These are phyloP conservation scores for Rhodosporidiobolus sp. DNA, from an alignment of 768 basidiomycete species.

Conservation along the genomic window DNA sequence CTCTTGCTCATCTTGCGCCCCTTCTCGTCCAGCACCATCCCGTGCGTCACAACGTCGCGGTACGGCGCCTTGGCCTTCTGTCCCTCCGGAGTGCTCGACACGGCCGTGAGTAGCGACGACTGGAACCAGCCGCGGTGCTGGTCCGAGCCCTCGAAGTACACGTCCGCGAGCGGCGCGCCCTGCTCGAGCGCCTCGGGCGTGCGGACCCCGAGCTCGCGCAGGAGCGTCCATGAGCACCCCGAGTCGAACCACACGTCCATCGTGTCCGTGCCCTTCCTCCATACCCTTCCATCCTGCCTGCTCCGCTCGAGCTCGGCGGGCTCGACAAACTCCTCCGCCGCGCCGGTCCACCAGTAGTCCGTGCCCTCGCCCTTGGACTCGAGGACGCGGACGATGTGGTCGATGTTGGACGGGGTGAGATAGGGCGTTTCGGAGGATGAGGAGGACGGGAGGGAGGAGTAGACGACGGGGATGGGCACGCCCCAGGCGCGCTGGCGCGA, in stretches of 20 bases:
- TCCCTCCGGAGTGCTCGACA: conserved; percentile 53
- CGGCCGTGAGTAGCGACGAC: conserved; percentile 79
- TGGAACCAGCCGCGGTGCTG: conserved; percentile 99
- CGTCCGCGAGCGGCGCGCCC: conserved; percentile 60
- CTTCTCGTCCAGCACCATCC: conserved; percentile 86
- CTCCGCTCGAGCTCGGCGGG: conserved; percentile 58
- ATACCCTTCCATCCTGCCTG: conserved; percentile 52
- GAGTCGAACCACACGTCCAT: conserved; percentile 99
- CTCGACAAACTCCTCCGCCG: conserved; percentile 70
- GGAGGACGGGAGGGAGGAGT: conserved; percentile 46
- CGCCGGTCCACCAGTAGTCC: conserved; percentile 88
- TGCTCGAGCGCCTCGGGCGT: conserved; percentile 47
- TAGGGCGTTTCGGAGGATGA: conserved; percentile 51
- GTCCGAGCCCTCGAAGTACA: conserved; percentile 92
- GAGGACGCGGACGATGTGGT: conserved; percentile 73
- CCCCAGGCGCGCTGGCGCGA: conserved; percentile 97
- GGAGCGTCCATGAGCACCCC: conserved; percentile 86
- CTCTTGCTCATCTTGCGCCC: conserved; percentile 98
- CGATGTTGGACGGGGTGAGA: conserved; percentile 63
- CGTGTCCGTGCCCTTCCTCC: conserved; percentile 83
- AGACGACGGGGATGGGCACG: conserved; percentile 86
- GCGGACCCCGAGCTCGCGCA: conserved; percentile 47
- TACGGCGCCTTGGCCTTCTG: conserved; percentile 59
- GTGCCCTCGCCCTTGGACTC: conserved; percentile 70
- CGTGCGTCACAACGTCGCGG: conserved; percentile 81